Evolutionary conservation across 202 grass and related monocot species (phyloP).

Genomic region (Carex arenaria): DNA sequence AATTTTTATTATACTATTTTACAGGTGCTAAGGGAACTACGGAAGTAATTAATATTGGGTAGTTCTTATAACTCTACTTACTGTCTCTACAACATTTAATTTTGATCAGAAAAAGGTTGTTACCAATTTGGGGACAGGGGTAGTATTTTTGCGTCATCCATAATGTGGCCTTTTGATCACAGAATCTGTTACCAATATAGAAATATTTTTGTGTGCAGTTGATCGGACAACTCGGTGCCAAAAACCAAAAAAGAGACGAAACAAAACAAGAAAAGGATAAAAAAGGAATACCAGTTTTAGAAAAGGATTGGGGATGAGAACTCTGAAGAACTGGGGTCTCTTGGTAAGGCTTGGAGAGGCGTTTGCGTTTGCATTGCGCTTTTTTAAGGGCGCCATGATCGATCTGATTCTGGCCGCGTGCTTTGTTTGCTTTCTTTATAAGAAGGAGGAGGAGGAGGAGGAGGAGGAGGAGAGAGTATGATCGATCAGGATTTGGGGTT

Average conservation of each 20-base stretch:
- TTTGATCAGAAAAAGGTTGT: not conserved
- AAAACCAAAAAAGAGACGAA: not conserved
- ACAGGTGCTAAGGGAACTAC: not conserved
- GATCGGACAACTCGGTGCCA: not conserved
- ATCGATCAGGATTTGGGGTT: not conserved
- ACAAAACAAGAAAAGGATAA: not conserved
- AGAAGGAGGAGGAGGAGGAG: not conserved
- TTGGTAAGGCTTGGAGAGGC: not conserved
- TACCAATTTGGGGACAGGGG: not conserved
- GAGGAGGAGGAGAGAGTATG: not conserved
- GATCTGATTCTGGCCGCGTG: too few species aligned
- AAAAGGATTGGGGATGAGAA: slow-evolving; percentile 28
- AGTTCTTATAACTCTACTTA: not conserved
- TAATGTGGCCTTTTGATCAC: not conserved
- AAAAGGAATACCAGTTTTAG: slow-evolving; percentile 11
- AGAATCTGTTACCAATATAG: not conserved
- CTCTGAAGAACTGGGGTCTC: slow-evolving; percentile 23
- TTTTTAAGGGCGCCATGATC: not conserved
- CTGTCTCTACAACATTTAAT: not conserved
- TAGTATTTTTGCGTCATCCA: not conserved
- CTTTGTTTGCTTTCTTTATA: not conserved
- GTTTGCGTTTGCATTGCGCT: not conserved
- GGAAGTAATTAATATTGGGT: not conserved
- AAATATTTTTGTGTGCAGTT: not conserved
- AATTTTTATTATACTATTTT: not conserved